Evolutionary conservation across 179 eudicot genomes (phyloP).

Genomic region (Pouteria campechiana): DNA sequence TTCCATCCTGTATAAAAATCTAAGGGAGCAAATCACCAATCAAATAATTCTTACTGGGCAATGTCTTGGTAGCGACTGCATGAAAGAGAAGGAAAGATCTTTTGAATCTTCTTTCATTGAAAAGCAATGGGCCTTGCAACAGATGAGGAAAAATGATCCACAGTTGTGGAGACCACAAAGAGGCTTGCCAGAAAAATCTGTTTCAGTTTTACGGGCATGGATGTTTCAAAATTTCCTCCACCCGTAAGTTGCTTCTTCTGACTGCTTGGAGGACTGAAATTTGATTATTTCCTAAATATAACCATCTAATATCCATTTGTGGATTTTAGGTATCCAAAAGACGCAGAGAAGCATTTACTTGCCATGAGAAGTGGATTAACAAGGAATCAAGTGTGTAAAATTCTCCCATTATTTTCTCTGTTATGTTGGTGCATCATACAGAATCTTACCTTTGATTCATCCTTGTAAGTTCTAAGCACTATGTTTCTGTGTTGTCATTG

Average conservation of each 20-base stretch:
- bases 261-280: not conserved
- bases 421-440: not conserved
- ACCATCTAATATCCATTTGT: too few species aligned
- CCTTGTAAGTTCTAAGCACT: too few species aligned
- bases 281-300: too few species aligned
- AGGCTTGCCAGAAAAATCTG: constrained; percentile 95
- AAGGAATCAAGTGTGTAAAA: constrained; percentile 66
- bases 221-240: constrained; percentile 98
- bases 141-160: constrained; percentile 65
- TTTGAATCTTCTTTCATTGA: constrained; percentile 64
- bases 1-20: constrained; percentile 51
- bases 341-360: constrained; percentile 91
- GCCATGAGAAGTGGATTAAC: constrained; percentile 88
- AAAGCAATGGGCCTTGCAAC: constrained; percentile 91
- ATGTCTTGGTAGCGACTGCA: constrained; percentile 13
- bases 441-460: too few species aligned
- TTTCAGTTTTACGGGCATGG: constrained; percentile 86
- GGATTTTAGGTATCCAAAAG: constrained; percentile 78
- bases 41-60: constrained; percentile 61
- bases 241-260: constrained; percentile 43
- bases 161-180: constrained; percentile 94
- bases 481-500: not conserved
- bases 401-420: not conserved
- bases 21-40: constrained; percentile 72
- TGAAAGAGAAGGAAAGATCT: constrained; percentile 20